Conservation (phyloP, 1,284 basidiomycete genomes). For the Quambalaria eucalypti region DNA sequence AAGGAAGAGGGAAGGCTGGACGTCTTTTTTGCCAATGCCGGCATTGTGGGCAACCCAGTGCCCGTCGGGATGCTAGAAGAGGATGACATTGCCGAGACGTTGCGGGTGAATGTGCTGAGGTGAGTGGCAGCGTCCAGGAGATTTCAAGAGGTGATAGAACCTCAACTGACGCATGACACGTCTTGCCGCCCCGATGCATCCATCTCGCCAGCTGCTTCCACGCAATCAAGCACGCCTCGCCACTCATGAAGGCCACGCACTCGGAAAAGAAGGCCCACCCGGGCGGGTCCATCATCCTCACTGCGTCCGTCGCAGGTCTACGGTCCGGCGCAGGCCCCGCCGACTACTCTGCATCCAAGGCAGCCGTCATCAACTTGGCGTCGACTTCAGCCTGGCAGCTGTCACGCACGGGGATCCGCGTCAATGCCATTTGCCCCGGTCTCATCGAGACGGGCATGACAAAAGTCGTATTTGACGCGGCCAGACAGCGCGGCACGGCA, state of each 20-base stretch:
- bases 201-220: slow-evolving; percentile 62
- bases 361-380: slow-evolving; percentile 63
- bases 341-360: slow-evolving; percentile 58
- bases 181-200: no score
- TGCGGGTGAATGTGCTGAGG: slow-evolving; percentile 76
- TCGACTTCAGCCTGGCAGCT: slow-evolving; percentile 72
- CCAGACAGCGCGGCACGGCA: slow-evolving; percentile 62
- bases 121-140: slow-evolving; percentile 46
- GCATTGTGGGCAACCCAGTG: slow-evolving; percentile 50
- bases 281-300: slow-evolving; percentile 77
- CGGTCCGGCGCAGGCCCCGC: slow-evolving; percentile 73
- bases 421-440: slow-evolving; percentile 84
- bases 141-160: background rate
- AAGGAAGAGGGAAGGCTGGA: slow-evolving; percentile 75
- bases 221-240: slow-evolving; percentile 76
- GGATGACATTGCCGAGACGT: slow-evolving; percentile 63
- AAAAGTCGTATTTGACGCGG: slow-evolving; percentile 61
- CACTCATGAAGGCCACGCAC: slow-evolving; percentile 62
- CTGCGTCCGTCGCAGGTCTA: slow-evolving; percentile 83
- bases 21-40: slow-evolving; percentile 78
- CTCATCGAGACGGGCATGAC: slow-evolving; percentile 88
- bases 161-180: background rate
- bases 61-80: slow-evolving; percentile 56
- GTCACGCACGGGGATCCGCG: slow-evolving; percentile 69
- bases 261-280: slow-evolving; percentile 56